A percentile compares a stretch with the other conserved stretches of the same genome.
phyloP scores from a whole-genome alignment of 768 basidiomycete genomes.

The Lyophyllum shimeji region DNA sequence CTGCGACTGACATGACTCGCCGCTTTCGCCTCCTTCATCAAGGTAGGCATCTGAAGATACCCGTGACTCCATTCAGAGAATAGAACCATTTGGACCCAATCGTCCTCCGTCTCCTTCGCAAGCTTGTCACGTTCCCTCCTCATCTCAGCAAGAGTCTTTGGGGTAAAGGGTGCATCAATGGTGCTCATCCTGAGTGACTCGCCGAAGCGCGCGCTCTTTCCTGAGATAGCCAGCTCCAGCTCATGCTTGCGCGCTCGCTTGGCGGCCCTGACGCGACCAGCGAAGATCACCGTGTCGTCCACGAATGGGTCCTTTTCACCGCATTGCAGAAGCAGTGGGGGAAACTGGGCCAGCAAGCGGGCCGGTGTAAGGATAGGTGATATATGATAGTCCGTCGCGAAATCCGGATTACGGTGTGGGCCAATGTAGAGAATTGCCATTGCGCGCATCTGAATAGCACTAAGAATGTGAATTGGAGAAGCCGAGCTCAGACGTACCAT shows the following conservation, averaged over 20 bases:
- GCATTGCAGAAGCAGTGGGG: slow-evolving; percentile 90
- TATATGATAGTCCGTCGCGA: slow-evolving; percentile 92
- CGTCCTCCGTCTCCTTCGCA: slow-evolving; percentile 75
- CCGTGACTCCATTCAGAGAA: slow-evolving; percentile 98
- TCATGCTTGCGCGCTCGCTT: slow-evolving; percentile 82
- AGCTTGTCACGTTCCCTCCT: slow-evolving; percentile 61
- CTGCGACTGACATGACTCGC: slow-evolving; percentile 29
- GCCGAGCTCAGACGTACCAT: slow-evolving; percentile 64
- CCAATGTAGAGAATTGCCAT: slow-evolving; percentile 99
- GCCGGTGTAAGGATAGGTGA: slow-evolving; percentile 91
- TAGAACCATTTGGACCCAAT: slow-evolving; percentile 93
- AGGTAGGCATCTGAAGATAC: slow-evolving; percentile 89
- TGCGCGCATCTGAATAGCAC: slow-evolving; percentile 85
- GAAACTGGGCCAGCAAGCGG: slow-evolving; percentile 86
- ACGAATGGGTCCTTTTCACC: slow-evolving; percentile 95
- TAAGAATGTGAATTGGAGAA: slow-evolving; percentile 5
- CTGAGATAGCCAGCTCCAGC: slow-evolving; percentile 58
- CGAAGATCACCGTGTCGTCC: slow-evolving; percentile 97
- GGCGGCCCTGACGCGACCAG: slow-evolving; percentile 92
- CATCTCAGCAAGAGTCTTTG: slow-evolving; percentile 37
- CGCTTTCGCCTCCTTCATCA: slow-evolving; percentile 80
- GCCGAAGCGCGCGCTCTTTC: slow-evolving; percentile 63
- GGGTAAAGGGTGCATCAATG: slow-evolving; percentile 32
- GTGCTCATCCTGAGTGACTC: slow-evolving; percentile 64
- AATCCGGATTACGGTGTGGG: slow-evolving; percentile 91